These are phyloP conservation scores for Xerocomus brunneocitrinus DNA, from an alignment of 768 basidiomycete genomes.

Conservation along the genomic window DNA sequence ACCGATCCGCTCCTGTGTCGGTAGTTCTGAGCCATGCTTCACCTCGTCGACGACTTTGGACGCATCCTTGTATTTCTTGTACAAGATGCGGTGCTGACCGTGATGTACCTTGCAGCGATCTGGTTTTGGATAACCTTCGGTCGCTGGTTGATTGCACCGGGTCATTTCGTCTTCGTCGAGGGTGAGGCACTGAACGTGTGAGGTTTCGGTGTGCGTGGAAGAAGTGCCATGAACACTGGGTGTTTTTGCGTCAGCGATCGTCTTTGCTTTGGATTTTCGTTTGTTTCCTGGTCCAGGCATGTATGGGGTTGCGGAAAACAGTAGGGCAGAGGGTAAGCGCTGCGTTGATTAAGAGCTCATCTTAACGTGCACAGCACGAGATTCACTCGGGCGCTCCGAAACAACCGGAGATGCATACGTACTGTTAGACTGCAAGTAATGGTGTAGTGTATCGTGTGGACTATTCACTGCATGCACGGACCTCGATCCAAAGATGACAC, in stretches of 20 bases:
- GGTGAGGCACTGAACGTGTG: slow-evolving; percentile 9
- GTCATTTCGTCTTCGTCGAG: slow-evolving; percentile 27
- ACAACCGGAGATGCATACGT: neutral
- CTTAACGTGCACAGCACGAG: too few relatives aligned
- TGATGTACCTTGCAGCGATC: slow-evolving; percentile 26
- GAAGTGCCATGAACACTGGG: neutral
- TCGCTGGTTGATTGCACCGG: slow-evolving; percentile 17
- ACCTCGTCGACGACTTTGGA: slow-evolving; percentile 22
- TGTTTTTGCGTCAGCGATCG: neutral
- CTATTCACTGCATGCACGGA: too few relatives aligned
- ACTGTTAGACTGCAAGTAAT: too few relatives aligned
- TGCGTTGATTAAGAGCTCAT: neutral
- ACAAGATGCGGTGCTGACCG: slow-evolving; percentile 22
- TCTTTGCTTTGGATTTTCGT: neutral
- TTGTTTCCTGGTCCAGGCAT: neutral
- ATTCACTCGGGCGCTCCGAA: neutral
- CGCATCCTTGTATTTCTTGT: slow-evolving; percentile 26
- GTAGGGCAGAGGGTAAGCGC: neutral
- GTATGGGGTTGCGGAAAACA: neutral
- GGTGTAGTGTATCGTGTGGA: too few relatives aligned
- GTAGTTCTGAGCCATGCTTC: slow-evolving; percentile 11
- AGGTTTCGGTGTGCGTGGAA: neutral
- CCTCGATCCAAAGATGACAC: neutral
- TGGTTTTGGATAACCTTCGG: slow-evolving; percentile 13
- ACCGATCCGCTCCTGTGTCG: slow-evolving; percentile 14